Conservation (phyloP, 495 filamentous ascomycete genomes). For the Xylaria grammica region DNA sequence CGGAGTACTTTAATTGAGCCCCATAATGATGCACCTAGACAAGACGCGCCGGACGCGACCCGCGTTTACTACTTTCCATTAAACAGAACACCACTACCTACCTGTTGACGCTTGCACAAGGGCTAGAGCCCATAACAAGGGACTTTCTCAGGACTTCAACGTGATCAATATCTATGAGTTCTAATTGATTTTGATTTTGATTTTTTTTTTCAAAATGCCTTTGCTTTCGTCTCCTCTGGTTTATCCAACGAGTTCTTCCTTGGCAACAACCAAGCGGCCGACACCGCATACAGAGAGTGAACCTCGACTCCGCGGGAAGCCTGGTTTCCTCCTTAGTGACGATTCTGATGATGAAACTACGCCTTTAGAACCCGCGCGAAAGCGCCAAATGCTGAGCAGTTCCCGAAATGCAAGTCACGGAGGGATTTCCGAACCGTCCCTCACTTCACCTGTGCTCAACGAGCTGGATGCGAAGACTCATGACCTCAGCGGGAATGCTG, state of each 20-base stretch:
- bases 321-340: conserved; percentile 52
- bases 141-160: neutral
- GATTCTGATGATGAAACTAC: conserved; percentile 36
- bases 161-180: neutral
- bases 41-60: conserved; percentile 22
- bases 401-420: conserved; percentile 17
- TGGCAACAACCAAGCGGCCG: conserved; percentile 53
- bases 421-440: conserved; percentile 25
- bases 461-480: conserved; percentile 2
- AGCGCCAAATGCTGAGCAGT: conserved; percentile 35
- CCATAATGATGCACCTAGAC: neutral
- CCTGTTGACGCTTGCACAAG: neutral
- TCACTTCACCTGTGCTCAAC: conserved; percentile 19
- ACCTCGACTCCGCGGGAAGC: conserved; percentile 44
- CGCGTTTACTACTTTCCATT: conserved; percentile 19
- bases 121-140: neutral
- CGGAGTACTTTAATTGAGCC: neutral
- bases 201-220: conserved; percentile 69
- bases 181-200: conserved; percentile 4
- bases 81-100: conserved; percentile 1
- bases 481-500: conserved; percentile 11
- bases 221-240: conserved; percentile 65
- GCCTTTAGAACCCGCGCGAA: conserved; percentile 31
- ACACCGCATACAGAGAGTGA: conserved; percentile 41
- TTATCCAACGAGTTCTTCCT: conserved; percentile 62